Evolutionary conservation across 768 basidiomycete genomes (phyloP), one percentile per base, ranked within the genome.

Genomic region (Suillus luteus): DNA sequence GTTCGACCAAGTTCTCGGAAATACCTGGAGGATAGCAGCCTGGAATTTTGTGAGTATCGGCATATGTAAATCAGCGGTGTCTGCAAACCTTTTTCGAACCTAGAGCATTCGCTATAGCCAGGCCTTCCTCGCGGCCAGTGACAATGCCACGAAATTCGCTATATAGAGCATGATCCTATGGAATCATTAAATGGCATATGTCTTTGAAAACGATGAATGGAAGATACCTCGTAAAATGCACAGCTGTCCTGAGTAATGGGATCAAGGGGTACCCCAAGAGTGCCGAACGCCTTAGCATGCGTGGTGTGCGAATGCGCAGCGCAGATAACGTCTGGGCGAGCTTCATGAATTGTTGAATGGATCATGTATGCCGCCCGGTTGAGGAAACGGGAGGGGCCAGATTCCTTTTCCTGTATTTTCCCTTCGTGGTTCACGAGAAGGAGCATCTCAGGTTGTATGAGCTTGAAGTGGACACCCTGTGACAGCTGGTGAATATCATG

Each of bases 381-480:
- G 64, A 79, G 72, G 31, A 73, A 59, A 37, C 71, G 69, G n/a
- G 65, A 68, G 1, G 76, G 75, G 15, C 75, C 73, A 10, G 76
- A 77, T 41, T 58, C 57, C 33, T 77, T 77, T 1, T 68, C 68
- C 24, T 75, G 71, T 17, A 80, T 71, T 1, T 68, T 65, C 24
- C 77, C 76, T 1, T 68, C 63, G 59, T 80, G 80, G 73, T 82
- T 76, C 14, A 85, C 80, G 17, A 83, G 77, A 38, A 84, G 70
- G 43, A 85, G 73, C 69, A 82, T 80, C 3, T 68, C 68, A 0
- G 82, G 74, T 62, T 81, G 78, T 59, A 84, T 80, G 15, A 80
- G 67, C 49, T 75, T 73, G 73, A 83, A 84, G 67, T 82, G 82
- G 19, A 79, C 67, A 24, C 82, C 81, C 78, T 80, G 52, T 10